Conservation (phyloP, 2,329 filamentous ascomycete species). For the Fusarium drepaniforme region DNA sequence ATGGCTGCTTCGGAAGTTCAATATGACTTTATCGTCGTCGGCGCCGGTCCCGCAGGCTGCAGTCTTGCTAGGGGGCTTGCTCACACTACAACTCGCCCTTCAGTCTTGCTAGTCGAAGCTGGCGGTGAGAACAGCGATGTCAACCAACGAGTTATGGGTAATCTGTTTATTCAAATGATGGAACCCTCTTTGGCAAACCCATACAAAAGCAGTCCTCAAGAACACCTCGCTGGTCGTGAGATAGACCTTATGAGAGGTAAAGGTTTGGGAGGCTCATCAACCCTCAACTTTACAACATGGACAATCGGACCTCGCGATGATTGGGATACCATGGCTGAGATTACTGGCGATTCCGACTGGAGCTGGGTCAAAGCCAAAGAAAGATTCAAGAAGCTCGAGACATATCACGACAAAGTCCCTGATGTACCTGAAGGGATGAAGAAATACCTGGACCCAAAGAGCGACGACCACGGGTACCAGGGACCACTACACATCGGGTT, state of each 20-base stretch:
- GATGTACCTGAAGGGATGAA: constrained; percentile 24
- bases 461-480: constrained; percentile 18
- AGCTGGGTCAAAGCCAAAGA: constrained; percentile 19
- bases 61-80: constrained; percentile 25
- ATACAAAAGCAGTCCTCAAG: constrained; percentile 26
- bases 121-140: constrained; percentile 27
- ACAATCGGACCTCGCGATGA: constrained; percentile 28
- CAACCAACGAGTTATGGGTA: constrained; percentile 23
- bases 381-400: constrained; percentile 26
- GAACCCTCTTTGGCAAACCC: constrained; percentile 18
- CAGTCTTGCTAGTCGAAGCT: constrained; percentile 26
- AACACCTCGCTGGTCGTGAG: constrained; percentile 20
- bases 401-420: constrained; percentile 21
- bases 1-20: not conserved
- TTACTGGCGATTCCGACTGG: constrained; percentile 25
- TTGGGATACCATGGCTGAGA: constrained; percentile 25
- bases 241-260: constrained; percentile 29
- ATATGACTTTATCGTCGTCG: constrained; percentile 34
- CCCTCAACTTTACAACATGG: constrained; percentile 33
- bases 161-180: constrained; percentile 29
- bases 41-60: constrained; percentile 30
- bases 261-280: constrained; percentile 27
- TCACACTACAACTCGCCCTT: constrained; percentile 11
- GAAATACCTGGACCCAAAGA: constrained; percentile 24
- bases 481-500: constrained; percentile 29